Base-by-base conservation (phyloP, 2,329 filamentous ascomycete species). In the Diaporthe sp. region DNA sequence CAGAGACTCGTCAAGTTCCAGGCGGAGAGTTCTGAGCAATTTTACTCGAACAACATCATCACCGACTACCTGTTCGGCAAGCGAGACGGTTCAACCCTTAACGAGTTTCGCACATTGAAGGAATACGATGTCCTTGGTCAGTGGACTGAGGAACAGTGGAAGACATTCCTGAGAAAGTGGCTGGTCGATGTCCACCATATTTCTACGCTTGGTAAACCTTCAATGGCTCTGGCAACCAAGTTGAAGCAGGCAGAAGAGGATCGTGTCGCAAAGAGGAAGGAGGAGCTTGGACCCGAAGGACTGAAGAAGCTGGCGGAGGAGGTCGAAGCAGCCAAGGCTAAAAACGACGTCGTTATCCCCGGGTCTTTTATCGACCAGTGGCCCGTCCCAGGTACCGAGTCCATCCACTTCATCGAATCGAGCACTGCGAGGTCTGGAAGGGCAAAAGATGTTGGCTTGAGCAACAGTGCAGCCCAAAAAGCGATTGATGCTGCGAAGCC, bases 361-460 rank as follows among this genome's bases (percentile, higher is more conserved):
- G 88, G 91, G 34, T 91, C 94, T 3, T 86, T 98, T n/a, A 88
- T 99, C 19, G 93, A 95, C 76, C 88, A 91, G 72, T 98, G 97
- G 87, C 87, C 91, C 57, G 94, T 98, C 15, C 97, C 97, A 0
- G 90, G 92, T 44, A 94, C 95, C 0, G 94, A 97, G 12, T 98
- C 95, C 0, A 98, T 99, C 68, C 95, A 98, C 82, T 98, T 99
- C 84, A 97, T 98, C 79, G 90, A 95, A 78, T 97, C 95, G 0
- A 92, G 90, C 9, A 97, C 95, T 25, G 97, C 96, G 46, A 91
- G 95, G 37, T 93, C 94, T 62, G 97, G 97, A 42, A 86, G 92
- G 76, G 97, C 96, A 19, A 90, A 92, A 79, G 89, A 91, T 77
- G 86, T 95, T 67, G 96, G 95, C 0, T 85, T 88, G 34, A 87